phyloP scores from a whole-genome alignment of 495 filamentous ascomycete species.

The Xylaria castorea region DNA sequence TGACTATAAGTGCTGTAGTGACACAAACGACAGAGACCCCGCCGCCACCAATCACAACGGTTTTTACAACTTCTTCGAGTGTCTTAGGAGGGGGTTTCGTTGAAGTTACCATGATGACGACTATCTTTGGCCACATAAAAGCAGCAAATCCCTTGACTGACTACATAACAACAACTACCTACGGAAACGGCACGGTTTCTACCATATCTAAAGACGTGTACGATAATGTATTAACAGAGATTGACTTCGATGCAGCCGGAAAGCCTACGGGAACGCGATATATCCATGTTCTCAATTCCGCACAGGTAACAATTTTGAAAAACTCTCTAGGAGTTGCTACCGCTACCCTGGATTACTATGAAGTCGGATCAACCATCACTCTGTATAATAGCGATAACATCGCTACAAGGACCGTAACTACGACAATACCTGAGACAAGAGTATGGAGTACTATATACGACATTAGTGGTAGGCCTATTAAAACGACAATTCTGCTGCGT shows the following conservation, averaged over 20 bases:
- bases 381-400: conserved; percentile 27
- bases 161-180: not conserved
- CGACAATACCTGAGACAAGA: conserved; percentile 23
- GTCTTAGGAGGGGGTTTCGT: not conserved
- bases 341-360: conserved; percentile 31
- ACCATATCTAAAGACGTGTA: conserved; percentile 3
- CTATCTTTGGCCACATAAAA: conserved; percentile 13
- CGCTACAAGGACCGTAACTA: conserved; percentile 32
- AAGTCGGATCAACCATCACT: conserved; percentile 16
- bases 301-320: conserved; percentile 29
- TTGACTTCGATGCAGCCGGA: conserved; percentile 12
- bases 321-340: conserved; percentile 32
- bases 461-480: conserved; percentile 24
- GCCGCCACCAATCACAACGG: not conserved
- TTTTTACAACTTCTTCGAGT: conserved; percentile 6
- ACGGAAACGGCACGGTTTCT: conserved; percentile 14
- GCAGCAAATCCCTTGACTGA: conserved; percentile 17
- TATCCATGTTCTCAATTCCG: conserved; percentile 4
- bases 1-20: conserved; percentile 1
- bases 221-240: not conserved
- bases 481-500: conserved; percentile 30
- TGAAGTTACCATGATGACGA: conserved; percentile 1
- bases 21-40: not conserved
- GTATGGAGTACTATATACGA: conserved; percentile 30
- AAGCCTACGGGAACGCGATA: conserved; percentile 22